Evolutionary conservation across 2,329 filamentous ascomycete species (phyloP).

Genomic region (Colletotrichum coccodes): DNA sequence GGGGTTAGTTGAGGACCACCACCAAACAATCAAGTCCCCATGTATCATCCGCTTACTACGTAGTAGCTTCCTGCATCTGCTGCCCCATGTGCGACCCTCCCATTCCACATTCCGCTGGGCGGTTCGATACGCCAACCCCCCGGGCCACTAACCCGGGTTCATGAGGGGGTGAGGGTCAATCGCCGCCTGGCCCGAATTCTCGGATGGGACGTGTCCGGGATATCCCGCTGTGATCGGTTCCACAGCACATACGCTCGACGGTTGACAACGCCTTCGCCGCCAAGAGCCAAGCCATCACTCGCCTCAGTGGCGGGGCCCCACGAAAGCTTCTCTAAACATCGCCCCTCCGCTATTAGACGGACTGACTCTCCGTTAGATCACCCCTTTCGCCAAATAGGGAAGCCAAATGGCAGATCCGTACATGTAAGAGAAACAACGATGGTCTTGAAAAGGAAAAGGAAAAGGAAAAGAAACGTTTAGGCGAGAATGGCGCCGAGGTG

Average conservation of each 20-base stretch:
- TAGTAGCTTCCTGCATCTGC: not conserved
- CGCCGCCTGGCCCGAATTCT: not conserved
- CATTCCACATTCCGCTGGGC: too few species aligned
- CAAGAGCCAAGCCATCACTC: not conserved
- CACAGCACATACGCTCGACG: not conserved
- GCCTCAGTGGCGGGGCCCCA: not conserved
- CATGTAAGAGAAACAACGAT: not conserved
- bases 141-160: not conserved
- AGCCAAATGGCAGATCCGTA: not conserved
- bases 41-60: not conserved
- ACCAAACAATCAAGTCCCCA: not conserved
- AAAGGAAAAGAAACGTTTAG: not conserved
- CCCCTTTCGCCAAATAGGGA: not conserved
- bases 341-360: not conserved
- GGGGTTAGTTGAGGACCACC: not conserved
- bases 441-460: too few species aligned
- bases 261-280: not conserved
- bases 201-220: not conserved
- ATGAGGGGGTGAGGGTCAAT: not conserved
- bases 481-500: not conserved
- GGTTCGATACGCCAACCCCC: too few species aligned
- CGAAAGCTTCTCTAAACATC: not conserved
- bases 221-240: not conserved
- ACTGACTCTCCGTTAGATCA: not conserved
- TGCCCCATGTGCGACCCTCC: too few species aligned